Evolutionary conservation across 192 early-diverging fungal species (phyloP), one percentile per base, ranked within the genome.

Genomic region (Mortierella claussenii): DNA sequence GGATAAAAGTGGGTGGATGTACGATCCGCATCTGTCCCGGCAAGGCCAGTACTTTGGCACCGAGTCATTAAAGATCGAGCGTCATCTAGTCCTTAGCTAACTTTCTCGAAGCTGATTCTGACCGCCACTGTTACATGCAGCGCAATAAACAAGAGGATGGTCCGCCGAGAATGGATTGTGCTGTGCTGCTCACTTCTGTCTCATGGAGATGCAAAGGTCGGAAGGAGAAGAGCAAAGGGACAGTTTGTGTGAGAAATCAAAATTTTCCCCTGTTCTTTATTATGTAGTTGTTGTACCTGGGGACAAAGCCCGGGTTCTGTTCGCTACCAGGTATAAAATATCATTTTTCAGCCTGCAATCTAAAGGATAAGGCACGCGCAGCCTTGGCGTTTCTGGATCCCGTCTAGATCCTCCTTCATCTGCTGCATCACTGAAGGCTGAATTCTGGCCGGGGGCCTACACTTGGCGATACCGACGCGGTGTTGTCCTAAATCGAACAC

Each of bases 21-120:
- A 66, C 73, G 73, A 76, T 76, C 73, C 73, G 73, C 59, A 76
- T 76, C 73, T 76, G 73, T 76, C 73, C 73, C 73, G 73, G 73
- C 73, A 36, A 76, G 73, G 73, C 73, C 73, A 76, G 73, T 76
- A 76, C 73, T 76, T 76, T 34, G 73, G 73, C 73, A 76, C 73
- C 73, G 73, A 76, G 73, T 76, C 73, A 76, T 76, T 76, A 76
- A 62, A 76, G 73, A 76, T 46, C 73, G 73, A 65, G 20, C 17
- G 34, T 21, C 20, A 49, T 55, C 56, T 63, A 46, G 60, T 21
- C 11, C 1, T 46, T n/a, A 13, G 8, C 31, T 17, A 23, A 4
- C 3, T n/a, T n/a, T n/a, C n/a, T n/a, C n/a, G n/a, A n/a, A n/a
- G n/a, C n/a, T n/a, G n/a, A n/a, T n/a, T n/a, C n/a, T n/a, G n/a